A percentile compares a stretch with the other conserved stretches of the same genome.
Evolutionary conservation across 2,329 filamentous ascomycete genomes (phyloP).

Genomic region (Furcasterigmium furcatum): DNA sequence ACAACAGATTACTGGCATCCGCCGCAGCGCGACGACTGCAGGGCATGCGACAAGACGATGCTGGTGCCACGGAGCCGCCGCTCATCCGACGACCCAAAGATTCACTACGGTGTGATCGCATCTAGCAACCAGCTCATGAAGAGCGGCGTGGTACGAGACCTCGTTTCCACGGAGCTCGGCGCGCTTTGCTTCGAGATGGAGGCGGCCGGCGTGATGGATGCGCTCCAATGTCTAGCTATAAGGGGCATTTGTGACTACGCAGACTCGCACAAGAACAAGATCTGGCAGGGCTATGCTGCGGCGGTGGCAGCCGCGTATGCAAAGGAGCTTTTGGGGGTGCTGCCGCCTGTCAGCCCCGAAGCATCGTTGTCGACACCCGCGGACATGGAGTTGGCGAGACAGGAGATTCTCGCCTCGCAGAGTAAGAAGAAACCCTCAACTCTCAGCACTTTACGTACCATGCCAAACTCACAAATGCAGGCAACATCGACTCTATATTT

Average conservation of each 20-base stretch:
- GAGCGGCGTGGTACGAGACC: neutral
- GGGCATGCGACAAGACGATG: neutral
- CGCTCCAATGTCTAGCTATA: constrained; percentile 27
- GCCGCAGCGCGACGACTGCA: neutral
- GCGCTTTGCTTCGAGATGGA: no score
- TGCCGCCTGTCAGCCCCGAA: no score
- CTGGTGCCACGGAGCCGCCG: neutral
- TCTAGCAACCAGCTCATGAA: constrained; percentile 15
- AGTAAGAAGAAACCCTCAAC: no score
- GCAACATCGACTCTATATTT: no score
- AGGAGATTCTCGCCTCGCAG: no score
- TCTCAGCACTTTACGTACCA: no score
- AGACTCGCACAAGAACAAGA: constrained; percentile 32
- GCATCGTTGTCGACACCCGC: no score
- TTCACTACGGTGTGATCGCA: constrained; percentile 13
- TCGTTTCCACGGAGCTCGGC: constrained; percentile 5
- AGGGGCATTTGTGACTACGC: constrained; percentile 33
- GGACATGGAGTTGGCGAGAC: no score
- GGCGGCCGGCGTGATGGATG: constrained; percentile 18
- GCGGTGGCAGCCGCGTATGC: constrained; percentile 22
- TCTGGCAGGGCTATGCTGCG: constrained; percentile 29
- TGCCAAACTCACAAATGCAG: no score
- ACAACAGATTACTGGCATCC: neutral
- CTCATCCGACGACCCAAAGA: neutral
- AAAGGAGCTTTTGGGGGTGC: constrained; percentile 2